Conservation (phyloP, 805 yeast genomes). For the Danielia oregonensis region DNA sequence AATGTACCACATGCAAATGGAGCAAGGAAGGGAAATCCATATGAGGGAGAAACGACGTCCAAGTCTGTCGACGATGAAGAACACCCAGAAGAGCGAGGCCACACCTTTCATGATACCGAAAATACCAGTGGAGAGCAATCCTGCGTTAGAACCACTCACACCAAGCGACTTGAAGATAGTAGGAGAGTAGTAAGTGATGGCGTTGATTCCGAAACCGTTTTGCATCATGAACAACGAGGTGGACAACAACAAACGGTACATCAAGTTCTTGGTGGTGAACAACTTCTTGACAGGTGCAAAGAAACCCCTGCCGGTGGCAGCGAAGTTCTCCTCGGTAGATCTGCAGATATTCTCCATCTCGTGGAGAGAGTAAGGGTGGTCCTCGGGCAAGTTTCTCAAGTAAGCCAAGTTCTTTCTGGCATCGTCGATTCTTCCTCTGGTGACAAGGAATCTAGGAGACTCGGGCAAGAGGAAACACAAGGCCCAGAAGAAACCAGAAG, state of each 20-base stretch:
- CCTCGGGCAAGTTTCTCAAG: constrained; percentile 34
- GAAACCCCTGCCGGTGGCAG: constrained; percentile 34
- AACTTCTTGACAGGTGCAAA: constrained; percentile 38
- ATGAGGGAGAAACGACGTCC: constrained; percentile 45
- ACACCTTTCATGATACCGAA: constrained; percentile 48
- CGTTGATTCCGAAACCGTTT: constrained; percentile 47
- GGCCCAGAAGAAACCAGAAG: constrained; percentile 38
- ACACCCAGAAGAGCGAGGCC: constrained; percentile 43
- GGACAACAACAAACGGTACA: constrained; percentile 35
- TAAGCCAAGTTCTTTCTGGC: constrained; percentile 33
- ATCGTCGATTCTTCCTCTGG: constrained; percentile 28
- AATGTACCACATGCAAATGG: constrained; percentile 45
- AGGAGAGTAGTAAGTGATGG: constrained; percentile 53
- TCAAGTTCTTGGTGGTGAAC: constrained; percentile 23
- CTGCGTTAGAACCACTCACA: constrained; percentile 41
- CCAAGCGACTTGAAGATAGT: constrained; percentile 48
- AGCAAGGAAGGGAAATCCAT: constrained; percentile 35
- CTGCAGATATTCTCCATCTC: constrained; percentile 30
- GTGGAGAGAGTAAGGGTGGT: constrained; percentile 37
- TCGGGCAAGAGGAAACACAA: constrained; percentile 41
- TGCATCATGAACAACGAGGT: constrained; percentile 40
- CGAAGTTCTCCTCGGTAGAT: constrained; percentile 23
- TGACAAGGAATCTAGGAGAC: constrained; percentile 44
- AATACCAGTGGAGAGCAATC: constrained; percentile 49
- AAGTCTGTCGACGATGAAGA: constrained; percentile 42